Evolutionary conservation across 176 grass and related monocot genomes (phyloP).

Genomic region (Chloris gayana): DNA sequence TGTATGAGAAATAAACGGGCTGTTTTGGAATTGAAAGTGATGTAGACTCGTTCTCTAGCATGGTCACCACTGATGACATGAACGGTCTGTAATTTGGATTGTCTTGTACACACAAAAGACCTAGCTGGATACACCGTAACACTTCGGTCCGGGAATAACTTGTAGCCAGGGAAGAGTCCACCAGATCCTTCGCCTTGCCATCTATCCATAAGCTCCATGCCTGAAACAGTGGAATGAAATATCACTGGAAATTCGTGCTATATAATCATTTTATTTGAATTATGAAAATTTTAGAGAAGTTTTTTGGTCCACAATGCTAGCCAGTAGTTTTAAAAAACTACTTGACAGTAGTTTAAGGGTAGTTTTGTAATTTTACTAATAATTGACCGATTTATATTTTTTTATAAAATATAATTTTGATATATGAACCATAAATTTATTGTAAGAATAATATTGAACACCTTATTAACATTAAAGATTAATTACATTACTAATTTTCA

Average conservation of each 20-base stretch:
- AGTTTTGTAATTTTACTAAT: too few species aligned
- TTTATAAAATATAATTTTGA: too few species aligned
- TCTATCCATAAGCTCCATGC: conserved; percentile 65
- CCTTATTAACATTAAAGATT: too few species aligned
- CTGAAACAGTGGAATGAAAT: conserved; percentile 31
- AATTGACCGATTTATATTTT: too few species aligned
- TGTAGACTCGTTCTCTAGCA: conserved; percentile 48
- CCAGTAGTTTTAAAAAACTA: too few species aligned
- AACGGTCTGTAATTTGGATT: conserved; percentile 50
- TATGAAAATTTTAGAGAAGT: not conserved
- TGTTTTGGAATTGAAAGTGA: conserved; percentile 35
- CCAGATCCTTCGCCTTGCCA: conserved; percentile 43
- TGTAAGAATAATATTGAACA: too few species aligned
- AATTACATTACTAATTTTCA: too few species aligned
- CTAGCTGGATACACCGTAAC: conserved; percentile 51
- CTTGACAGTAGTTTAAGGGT: too few species aligned
- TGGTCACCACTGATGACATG: conserved; percentile 51
- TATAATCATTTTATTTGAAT: not conserved
- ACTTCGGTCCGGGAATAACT: conserved; percentile 28
- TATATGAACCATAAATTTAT: too few species aligned
- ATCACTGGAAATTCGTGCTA: not conserved
- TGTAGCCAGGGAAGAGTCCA: conserved; percentile 26
- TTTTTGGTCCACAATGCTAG: too few species aligned
- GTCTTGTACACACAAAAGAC: conserved; percentile 63
- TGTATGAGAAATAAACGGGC: conserved; percentile 40